Percentiles rank a stretch among this genome's conserved stretches.
These are phyloP conservation scores for Cercospora sp. DNA, from an alignment of 2,329 filamentous ascomycete genomes.

Conservation along the genomic window DNA sequence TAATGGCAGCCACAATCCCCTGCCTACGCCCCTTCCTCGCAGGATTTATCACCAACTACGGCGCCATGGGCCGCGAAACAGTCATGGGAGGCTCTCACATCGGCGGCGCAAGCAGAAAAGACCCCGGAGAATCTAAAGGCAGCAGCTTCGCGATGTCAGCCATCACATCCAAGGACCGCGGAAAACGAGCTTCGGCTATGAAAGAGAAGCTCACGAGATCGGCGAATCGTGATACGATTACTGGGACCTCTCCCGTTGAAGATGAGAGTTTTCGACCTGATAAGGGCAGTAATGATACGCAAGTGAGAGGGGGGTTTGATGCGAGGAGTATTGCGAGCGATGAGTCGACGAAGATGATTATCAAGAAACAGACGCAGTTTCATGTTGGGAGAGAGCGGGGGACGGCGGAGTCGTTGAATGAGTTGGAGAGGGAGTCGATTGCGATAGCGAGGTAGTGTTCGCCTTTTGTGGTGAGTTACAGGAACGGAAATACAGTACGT, in stretches of 20 bases:
- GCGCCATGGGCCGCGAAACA: constrained; percentile 24
- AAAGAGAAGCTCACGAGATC: constrained; percentile 10
- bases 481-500: background rate
- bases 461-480: background rate
- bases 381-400: constrained; percentile 10
- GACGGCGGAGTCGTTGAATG: background rate
- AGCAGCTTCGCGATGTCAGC: constrained; percentile 13
- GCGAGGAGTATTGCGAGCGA: constrained; percentile 20
- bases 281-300: constrained; percentile 1
- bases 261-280: constrained; percentile 8
- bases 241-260: background rate
- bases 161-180: background rate
- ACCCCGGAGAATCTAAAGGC: constrained; percentile 9
- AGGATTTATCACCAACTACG: constrained; percentile 23
- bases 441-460: background rate
- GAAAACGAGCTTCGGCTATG: background rate
- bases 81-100: constrained; percentile 20
- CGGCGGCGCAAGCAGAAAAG: constrained; percentile 2
- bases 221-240: background rate
- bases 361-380: constrained; percentile 25
- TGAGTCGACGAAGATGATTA: constrained; percentile 26
- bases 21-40: constrained; percentile 47
- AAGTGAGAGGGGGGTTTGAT: constrained; percentile 11
- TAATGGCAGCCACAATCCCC: constrained; percentile 46
- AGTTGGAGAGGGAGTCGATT: background rate